phyloP scores from a whole-genome alignment of 805 yeast genomes.

The Wickerhamiella siamensis region DNA sequence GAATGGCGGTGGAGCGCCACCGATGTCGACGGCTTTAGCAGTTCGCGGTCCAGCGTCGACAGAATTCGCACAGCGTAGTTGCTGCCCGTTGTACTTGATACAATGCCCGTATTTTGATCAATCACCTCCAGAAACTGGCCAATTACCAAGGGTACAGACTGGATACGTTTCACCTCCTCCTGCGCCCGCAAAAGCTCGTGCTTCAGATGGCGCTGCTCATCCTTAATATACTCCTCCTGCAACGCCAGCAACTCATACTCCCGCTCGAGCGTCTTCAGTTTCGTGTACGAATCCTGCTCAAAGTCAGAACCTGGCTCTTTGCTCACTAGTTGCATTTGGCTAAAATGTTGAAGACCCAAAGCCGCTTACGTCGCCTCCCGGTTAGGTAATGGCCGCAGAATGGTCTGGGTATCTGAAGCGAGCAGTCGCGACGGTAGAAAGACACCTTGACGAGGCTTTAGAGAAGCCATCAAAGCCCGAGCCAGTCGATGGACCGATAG shows the following conservation, averaged over 20 bases:
- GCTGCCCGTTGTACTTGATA: constrained; percentile 93
- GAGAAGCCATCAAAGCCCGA: not conserved
- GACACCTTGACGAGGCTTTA: constrained; percentile 28
- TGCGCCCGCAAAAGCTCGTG: constrained; percentile 93
- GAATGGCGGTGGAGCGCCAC: constrained; percentile 98
- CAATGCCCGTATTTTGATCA: constrained; percentile 92
- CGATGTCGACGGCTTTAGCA: constrained; percentile 84
- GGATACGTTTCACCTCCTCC: constrained; percentile 95
- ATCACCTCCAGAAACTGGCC: constrained; percentile 97
- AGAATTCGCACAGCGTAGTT: constrained; percentile 91
- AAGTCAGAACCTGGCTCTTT: too few species aligned
- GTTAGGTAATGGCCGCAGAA: constrained; percentile 9
- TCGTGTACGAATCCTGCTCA: constrained; percentile 57
- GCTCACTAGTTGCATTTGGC: too few species aligned
- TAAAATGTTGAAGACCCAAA: too few species aligned
- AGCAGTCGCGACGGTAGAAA: constrained; percentile 32
- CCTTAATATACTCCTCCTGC: constrained; percentile 95
- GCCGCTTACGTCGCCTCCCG: not conserved
- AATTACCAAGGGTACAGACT: constrained; percentile 92
- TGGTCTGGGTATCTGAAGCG: constrained; percentile 25
- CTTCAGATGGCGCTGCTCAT: constrained; percentile 91
- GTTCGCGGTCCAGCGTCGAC: constrained; percentile 87
- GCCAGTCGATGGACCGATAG: not conserved
- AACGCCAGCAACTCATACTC: constrained; percentile 70
- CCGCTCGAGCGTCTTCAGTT: constrained; percentile 76